Percentiles rank a stretch among this genome's conserved stretches.
These are phyloP conservation scores for Spinellus fusiger DNA, from an alignment of 192 early-diverging fungal species.

Conservation along the genomic window DNA sequence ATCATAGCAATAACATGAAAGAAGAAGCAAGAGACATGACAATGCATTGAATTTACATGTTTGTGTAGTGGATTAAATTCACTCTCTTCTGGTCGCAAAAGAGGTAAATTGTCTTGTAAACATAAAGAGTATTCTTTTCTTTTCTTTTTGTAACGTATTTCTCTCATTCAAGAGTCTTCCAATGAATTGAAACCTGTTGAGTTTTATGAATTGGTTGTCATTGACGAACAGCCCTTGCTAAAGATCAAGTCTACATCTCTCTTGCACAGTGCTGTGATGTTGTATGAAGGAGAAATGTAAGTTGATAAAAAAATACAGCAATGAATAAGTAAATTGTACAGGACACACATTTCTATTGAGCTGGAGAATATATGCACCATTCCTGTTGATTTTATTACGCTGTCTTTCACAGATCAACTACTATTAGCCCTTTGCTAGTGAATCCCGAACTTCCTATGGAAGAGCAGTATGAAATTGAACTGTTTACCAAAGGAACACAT, in stretches of 20 bases:
- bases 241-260: conserved; percentile 57
- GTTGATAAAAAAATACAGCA: background rate
- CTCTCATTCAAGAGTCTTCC: background rate
- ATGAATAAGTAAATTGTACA: background rate
- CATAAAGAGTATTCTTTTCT: background rate
- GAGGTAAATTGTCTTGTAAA: background rate
- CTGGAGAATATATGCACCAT: conserved; percentile 73
- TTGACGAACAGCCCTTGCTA: conserved; percentile 61
- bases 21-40: no score
- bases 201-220: conserved; percentile 39
- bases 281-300: conserved; percentile 74
- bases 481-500: conserved; percentile 49
- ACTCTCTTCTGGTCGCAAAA: background rate
- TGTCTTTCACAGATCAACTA: conserved; percentile 52
- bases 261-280: conserved; percentile 63
- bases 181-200: background rate
- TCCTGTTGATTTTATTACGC: conserved; percentile 60
- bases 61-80: background rate
- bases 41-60: background rate
- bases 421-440: conserved; percentile 16
- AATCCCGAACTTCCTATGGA: conserved; percentile 51
- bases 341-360: conserved; percentile 50
- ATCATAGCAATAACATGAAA: no score
- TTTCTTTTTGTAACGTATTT: background rate
- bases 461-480: conserved; percentile 70